Evolutionary conservation across 441 rosid genomes (phyloP).

Genomic region (Melastoma candidum): DNA sequence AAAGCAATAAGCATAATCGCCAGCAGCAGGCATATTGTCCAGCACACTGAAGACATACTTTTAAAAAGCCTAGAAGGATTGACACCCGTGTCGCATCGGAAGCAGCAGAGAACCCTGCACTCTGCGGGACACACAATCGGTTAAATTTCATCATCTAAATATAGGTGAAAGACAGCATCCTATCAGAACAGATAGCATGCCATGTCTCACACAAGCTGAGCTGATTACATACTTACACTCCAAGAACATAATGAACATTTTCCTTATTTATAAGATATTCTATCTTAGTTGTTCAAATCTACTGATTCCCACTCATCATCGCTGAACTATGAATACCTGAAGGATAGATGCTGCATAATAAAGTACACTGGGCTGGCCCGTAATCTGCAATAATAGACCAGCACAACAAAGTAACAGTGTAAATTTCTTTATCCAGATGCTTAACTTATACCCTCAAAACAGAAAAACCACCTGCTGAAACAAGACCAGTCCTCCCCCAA

Average conservation of each 20-base stretch:
- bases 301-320: neutral
- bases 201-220: too few species aligned
- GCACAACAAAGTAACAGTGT: constrained; percentile 4
- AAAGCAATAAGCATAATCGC: neutral
- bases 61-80: constrained; percentile 70
- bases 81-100: constrained; percentile 96
- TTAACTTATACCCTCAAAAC: constrained; percentile 1
- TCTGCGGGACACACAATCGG: constrained; percentile 35
- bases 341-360: constrained; percentile 91
- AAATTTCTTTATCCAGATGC: constrained; percentile 7
- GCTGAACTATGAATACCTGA: constrained; percentile 38
- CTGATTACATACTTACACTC: too few species aligned
- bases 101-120: constrained; percentile 95
- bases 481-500: constrained; percentile 87
- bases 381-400: constrained; percentile 48
- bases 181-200: too few species aligned
- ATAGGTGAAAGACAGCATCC: too few species aligned
- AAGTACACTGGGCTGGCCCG: constrained; percentile 98
- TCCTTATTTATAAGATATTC: too few species aligned
- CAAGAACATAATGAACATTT: too few species aligned
- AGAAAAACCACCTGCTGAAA: constrained; percentile 71
- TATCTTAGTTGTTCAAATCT: too few species aligned
- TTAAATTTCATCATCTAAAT: constrained; percentile 7
- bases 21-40: too few species aligned
- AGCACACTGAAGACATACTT: constrained; percentile 31